phyloP scores from a whole-genome alignment of 1,284 basidiomycete species.

The Trichosporon coremiiforme region DNA sequence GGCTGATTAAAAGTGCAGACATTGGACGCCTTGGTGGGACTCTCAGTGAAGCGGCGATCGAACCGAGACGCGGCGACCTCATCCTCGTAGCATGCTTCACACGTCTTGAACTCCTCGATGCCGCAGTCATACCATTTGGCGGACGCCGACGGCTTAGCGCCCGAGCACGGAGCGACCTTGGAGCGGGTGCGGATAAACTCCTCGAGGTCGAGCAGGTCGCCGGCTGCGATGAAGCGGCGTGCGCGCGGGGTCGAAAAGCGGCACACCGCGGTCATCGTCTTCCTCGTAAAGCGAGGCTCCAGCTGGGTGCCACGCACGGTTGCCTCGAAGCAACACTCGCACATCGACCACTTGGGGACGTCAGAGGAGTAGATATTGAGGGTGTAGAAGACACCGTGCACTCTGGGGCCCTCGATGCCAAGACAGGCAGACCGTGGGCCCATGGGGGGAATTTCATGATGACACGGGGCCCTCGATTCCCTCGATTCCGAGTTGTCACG shows the following conservation, averaged over 20 bases:
- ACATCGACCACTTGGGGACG: constrained; percentile 5
- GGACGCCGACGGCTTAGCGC: background rate
- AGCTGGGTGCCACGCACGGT: background rate
- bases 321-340: background rate
- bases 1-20: constrained; percentile 14
- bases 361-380: background rate
- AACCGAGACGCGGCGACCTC: background rate
- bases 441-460: background rate
- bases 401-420: constrained; percentile 19
- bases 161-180: background rate
- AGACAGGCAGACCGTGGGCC: constrained; percentile 11
- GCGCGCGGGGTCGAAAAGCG: constrained; percentile 9
- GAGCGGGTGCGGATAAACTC: constrained; percentile 1
- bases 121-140: constrained; percentile 14
- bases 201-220: background rate
- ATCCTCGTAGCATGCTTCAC: constrained; percentile 13
- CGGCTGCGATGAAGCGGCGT: background rate
- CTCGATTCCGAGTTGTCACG: background rate
- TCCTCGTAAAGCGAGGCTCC: background rate
- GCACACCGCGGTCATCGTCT: background rate
- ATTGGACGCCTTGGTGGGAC: background rate
- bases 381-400: constrained; percentile 17
- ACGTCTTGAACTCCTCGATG: constrained; percentile 11
- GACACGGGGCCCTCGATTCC: constrained; percentile 12
- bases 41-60: constrained; percentile 2